These are phyloP conservation scores for Hypoxylon sp. DNA, from an alignment of 2,329 filamentous ascomycete species.

Conservation along the genomic window DNA sequence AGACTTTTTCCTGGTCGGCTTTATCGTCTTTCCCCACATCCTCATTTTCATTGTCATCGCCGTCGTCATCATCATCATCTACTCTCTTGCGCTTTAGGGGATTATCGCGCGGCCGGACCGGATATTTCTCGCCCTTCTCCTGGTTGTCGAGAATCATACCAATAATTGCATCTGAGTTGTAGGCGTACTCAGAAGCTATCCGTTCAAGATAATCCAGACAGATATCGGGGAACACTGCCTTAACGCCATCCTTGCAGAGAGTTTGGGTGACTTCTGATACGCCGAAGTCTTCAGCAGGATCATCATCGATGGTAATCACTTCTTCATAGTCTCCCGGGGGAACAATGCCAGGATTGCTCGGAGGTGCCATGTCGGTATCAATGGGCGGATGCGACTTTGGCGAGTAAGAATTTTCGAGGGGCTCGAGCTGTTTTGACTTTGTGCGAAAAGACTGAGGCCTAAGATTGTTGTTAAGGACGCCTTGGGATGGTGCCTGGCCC, in stretches of 20 bases:
- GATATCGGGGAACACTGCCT: constrained; percentile 63
- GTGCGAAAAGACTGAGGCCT: background rate
- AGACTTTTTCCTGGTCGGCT: constrained; percentile 16
- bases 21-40: constrained; percentile 27
- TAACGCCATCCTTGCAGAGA: constrained; percentile 52
- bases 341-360: background rate
- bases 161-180: constrained; percentile 55
- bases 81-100: constrained; percentile 61
- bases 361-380: constrained; percentile 8
- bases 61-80: constrained; percentile 43
- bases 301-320: background rate
- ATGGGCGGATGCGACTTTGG: background rate
- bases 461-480: background rate
- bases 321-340: constrained; percentile 19
- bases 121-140: constrained; percentile 59
- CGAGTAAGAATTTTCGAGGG: background rate
- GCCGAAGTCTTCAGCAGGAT: background rate
- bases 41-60: constrained; percentile 15
- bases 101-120: constrained; percentile 46
- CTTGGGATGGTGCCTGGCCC: constrained; percentile 15
- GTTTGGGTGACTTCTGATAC: constrained; percentile 22
- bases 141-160: constrained; percentile 58
- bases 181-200: constrained; percentile 49
- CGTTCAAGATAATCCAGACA: constrained; percentile 57
- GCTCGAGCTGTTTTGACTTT: constrained; percentile 1